Conservation (phyloP, 345 rosid genomes). For the Linum trigynum region DNA sequence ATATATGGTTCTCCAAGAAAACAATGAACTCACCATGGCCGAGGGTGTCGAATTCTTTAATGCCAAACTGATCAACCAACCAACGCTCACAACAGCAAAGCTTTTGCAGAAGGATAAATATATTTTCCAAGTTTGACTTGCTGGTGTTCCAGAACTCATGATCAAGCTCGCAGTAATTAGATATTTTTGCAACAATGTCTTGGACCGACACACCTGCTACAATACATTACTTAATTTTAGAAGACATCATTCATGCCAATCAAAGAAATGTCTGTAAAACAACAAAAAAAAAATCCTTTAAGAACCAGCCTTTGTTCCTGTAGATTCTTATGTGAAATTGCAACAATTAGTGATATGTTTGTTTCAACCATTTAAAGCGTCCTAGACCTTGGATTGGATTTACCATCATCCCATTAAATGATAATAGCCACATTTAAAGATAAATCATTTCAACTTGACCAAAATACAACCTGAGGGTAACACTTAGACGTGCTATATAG, state of each 20-base stretch:
- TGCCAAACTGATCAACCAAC: conserved; percentile 56
- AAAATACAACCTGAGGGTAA: too few relatives aligned
- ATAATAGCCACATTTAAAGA: too few relatives aligned
- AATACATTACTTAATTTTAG: too few relatives aligned
- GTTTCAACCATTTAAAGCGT: too few relatives aligned
- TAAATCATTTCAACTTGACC: too few relatives aligned
- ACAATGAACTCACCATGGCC: conserved; percentile 66
- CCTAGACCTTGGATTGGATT: too few relatives aligned
- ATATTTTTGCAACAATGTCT: conserved; percentile 45
- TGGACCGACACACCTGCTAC: conserved; percentile 52
- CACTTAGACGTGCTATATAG: too few relatives aligned
- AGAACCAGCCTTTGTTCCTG: too few relatives aligned
- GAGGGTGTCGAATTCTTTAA: conserved; percentile 60
- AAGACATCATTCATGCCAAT: conserved; percentile 3
- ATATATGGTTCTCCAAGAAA: conserved; percentile 50
- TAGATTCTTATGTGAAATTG: too few relatives aligned
- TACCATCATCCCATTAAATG: too few relatives aligned
- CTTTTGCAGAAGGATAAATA: conserved; percentile 35
- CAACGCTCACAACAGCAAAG: conserved; percentile 49
- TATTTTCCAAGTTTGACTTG: conserved; percentile 23
- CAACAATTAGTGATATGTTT: too few relatives aligned
- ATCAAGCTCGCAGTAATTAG: conserved; percentile 35
- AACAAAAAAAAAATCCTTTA: too few relatives aligned
- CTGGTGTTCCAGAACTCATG: conserved; percentile 24
- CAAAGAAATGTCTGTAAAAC: not conserved